Conservation (phyloP, 352 stramenopile species). For the Elongisporangium prolatum region DNA sequence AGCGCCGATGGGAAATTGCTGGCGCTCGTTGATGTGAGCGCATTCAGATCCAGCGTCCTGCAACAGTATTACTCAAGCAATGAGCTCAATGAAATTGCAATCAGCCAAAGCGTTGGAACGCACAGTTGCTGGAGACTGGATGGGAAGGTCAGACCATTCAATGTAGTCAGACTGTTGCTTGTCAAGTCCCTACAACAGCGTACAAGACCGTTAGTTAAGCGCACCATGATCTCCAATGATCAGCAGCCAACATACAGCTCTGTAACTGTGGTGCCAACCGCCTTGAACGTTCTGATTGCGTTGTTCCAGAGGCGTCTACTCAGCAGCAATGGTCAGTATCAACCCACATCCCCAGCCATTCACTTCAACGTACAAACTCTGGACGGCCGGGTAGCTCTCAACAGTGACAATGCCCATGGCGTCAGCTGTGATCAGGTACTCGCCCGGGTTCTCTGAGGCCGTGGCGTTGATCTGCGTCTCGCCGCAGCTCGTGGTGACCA, state of each 20-base stretch:
- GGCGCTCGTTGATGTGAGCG: conserved; percentile 4
- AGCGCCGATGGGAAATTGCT: conserved; percentile 10
- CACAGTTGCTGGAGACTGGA: conserved; percentile 18
- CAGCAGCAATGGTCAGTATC: neutral
- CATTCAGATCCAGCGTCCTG: conserved; percentile 14
- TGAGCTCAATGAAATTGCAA: neutral
- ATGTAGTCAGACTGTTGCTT: conserved; percentile 23
- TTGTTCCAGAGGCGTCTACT: conserved; percentile 37
- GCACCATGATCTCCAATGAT: neutral
- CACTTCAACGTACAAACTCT: conserved; percentile 8
- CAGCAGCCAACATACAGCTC: conserved; percentile 27
- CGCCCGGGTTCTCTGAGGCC: conserved; percentile 3
- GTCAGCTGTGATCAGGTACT: conserved; percentile 7
- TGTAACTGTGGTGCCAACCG: conserved; percentile 21
- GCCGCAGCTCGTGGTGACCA: conserved; percentile 5
- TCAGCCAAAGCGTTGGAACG: conserved; percentile 1
- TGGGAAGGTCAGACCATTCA: conserved; percentile 21
- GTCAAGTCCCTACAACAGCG: conserved; percentile 17
- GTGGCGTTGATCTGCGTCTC: conserved; percentile 4
- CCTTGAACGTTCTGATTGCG: conserved; percentile 32
- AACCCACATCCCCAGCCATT: neutral
- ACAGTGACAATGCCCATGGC: conserved; percentile 8
- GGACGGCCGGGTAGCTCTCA: conserved; percentile 11
- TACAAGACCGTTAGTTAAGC: neutral
- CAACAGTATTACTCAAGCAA: neutral